Evolutionary conservation across 352 stramenopile species (phyloP).

Genomic region (Pythium diclinum): DNA sequence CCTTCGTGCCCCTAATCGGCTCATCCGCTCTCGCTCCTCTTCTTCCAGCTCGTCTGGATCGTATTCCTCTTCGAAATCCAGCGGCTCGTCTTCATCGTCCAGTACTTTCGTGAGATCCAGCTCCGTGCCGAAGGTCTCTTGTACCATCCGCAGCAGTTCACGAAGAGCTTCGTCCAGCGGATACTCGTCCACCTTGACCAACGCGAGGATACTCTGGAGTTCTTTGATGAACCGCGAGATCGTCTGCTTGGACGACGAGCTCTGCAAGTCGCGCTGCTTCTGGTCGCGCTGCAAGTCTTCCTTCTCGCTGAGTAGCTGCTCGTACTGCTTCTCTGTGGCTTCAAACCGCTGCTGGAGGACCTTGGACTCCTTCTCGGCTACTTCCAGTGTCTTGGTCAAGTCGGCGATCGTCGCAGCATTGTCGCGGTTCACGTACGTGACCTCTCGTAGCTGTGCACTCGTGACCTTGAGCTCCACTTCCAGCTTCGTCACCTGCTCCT

Average conservation of each 20-base stretch:
- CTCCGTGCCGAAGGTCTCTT: constrained; percentile 57
- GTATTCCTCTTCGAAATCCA: constrained; percentile 61
- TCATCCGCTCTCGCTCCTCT: constrained; percentile 33
- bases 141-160: constrained; percentile 60
- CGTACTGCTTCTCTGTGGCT: constrained; percentile 37
- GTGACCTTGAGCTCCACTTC: constrained; percentile 81
- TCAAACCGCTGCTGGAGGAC: constrained; percentile 38
- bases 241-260: constrained; percentile 48
- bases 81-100: constrained; percentile 55
- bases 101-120: constrained; percentile 47
- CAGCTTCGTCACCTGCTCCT: constrained; percentile 76
- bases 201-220: constrained; percentile 60
- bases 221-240: constrained; percentile 55
- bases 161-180: constrained; percentile 73
- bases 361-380: constrained; percentile 47
- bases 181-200: constrained; percentile 77
- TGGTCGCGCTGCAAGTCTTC: constrained; percentile 62
- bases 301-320: constrained; percentile 46
- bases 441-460: constrained; percentile 63
- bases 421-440: constrained; percentile 72
- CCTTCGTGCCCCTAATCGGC: constrained; percentile 14
- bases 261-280: constrained; percentile 47
- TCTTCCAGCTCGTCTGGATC: constrained; percentile 45
- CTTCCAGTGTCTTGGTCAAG: constrained; percentile 51
- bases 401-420: constrained; percentile 61